phyloP scores from a whole-genome alignment of 2,329 filamentous ascomycete genomes.

The Neoascochyta sp. region DNA sequence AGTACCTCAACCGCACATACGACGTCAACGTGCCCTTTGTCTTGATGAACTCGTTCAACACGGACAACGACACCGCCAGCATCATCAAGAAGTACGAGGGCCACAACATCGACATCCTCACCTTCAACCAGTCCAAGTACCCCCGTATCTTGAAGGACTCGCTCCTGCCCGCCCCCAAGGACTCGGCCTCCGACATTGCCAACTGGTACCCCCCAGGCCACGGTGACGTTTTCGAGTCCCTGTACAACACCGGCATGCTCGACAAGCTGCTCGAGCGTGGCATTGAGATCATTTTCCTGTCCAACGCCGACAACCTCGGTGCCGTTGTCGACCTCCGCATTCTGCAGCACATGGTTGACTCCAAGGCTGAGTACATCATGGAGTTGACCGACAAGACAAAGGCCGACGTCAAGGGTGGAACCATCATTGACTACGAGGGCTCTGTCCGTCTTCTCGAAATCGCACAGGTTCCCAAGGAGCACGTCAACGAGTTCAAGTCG shows the following conservation, averaged over 20 bases:
- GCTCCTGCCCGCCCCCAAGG: slow-evolving; percentile 90
- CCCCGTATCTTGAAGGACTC: slow-evolving; percentile 98
- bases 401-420: slow-evolving; percentile 99
- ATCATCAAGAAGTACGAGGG: slow-evolving; percentile 99
- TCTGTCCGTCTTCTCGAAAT: slow-evolving; percentile 96
- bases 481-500: slow-evolving; percentile 99
- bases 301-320: slow-evolving; percentile 97
- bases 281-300: slow-evolving; percentile 97
- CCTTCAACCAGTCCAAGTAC: slow-evolving; percentile 99
- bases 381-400: slow-evolving; percentile 99
- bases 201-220: slow-evolving; percentile 99
- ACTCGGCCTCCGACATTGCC: slow-evolving; percentile 77
- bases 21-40: slow-evolving; percentile 96
- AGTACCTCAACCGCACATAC: slow-evolving; percentile 98
- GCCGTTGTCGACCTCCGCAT: slow-evolving; percentile 97
- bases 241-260: slow-evolving; percentile 98
- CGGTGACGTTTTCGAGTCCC: slow-evolving; percentile 98
- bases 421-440: slow-evolving; percentile 99
- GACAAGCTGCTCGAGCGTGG: slow-evolving; percentile 94
- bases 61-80: slow-evolving; percentile 92
- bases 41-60: slow-evolving; percentile 99
- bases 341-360: slow-evolving; percentile 98
- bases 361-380: slow-evolving; percentile 98
- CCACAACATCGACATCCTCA: slow-evolving; percentile 98
- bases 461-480: slow-evolving; percentile 98